phyloP scores from a whole-genome alignment of 192 early-diverging fungal species.

The Endogone sp. region DNA sequence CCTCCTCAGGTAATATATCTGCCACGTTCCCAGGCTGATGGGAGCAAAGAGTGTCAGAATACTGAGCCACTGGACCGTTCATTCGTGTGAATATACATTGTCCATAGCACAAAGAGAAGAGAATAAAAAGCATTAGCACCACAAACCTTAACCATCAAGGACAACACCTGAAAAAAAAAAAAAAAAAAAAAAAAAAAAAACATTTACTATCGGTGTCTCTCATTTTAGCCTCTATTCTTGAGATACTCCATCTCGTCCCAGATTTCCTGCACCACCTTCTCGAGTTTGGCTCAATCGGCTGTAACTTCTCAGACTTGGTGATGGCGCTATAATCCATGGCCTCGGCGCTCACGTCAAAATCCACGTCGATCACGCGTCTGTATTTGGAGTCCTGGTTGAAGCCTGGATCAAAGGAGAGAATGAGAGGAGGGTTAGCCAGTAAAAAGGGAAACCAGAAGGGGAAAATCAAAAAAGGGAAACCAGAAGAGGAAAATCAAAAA shows the following conservation, averaged over 20 bases:
- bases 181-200: no score
- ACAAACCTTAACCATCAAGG: no score
- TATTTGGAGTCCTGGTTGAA: slow-evolving; percentile 47
- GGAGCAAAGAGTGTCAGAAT: slow-evolving; percentile 70
- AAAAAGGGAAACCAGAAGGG: no score
- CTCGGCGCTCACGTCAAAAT: slow-evolving; percentile 82
- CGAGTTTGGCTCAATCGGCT: slow-evolving; percentile 83
- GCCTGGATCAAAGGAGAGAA: slow-evolving; percentile 26
- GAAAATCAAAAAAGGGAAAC: no score
- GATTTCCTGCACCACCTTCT: slow-evolving; percentile 72
- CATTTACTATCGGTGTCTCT: slow-evolving; percentile 80
- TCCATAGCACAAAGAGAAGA: not conserved
- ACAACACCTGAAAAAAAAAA: no score
- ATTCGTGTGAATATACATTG: slow-evolving; percentile 53
- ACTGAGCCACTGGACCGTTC: slow-evolving; percentile 81
- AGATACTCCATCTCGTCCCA: slow-evolving; percentile 83
- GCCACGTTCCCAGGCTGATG: slow-evolving; percentile 67
- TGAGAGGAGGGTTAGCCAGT: not conserved
- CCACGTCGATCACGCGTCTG: slow-evolving; percentile 65
- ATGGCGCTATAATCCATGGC: slow-evolving; percentile 71
- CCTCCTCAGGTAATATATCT: slow-evolving; percentile 78
- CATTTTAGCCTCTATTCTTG: slow-evolving; percentile 75
- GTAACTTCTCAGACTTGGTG: slow-evolving; percentile 73
- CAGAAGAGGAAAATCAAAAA: no score
- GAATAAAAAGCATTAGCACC: not conserved